Conservation (phyloP, 495 filamentous ascomycete genomes). For the Trichoderma erinaceum region DNA sequence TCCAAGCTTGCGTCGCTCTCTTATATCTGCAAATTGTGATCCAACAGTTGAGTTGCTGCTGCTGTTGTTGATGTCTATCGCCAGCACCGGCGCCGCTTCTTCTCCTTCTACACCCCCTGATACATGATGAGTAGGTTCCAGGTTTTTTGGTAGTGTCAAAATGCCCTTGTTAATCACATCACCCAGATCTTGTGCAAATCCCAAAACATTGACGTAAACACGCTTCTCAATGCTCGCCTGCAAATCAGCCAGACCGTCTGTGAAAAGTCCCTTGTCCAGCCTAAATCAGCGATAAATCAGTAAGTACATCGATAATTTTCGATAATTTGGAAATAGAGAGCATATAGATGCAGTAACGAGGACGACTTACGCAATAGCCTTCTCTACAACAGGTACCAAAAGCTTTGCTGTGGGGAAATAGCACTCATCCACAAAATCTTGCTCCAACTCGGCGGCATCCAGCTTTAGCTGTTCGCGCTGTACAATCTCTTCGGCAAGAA, state of each 20-base stretch:
- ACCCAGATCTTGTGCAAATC: conserved; percentile 67
- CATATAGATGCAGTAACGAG: conserved; percentile 31
- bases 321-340: conserved; percentile 23
- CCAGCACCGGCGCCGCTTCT: too few species aligned
- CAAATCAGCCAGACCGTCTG: conserved; percentile 54
- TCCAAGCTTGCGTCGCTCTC: conserved; percentile 61
- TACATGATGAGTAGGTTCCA: not conserved
- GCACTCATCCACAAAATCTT: conserved; percentile 70
- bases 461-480: conserved; percentile 69
- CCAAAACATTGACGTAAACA: conserved; percentile 66
- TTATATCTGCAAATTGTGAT: conserved; percentile 26
- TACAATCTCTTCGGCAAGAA: conserved; percentile 60
- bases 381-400: conserved; percentile 74
- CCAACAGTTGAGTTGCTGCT: conserved; percentile 29
- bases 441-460: conserved; percentile 66
- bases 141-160: conserved; percentile 28
- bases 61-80: not conserved
- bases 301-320: not conserved
- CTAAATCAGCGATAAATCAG: conserved; percentile 35
- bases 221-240: conserved; percentile 62
- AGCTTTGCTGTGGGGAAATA: conserved; percentile 84
- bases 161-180: conserved; percentile 63
- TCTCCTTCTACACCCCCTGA: not conserved
- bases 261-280: conserved; percentile 71
- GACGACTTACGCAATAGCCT: conserved; percentile 57